Evolutionary conservation across 1,139 yeast genomes (phyloP).

Genomic region (Dujonia santamariae): DNA sequence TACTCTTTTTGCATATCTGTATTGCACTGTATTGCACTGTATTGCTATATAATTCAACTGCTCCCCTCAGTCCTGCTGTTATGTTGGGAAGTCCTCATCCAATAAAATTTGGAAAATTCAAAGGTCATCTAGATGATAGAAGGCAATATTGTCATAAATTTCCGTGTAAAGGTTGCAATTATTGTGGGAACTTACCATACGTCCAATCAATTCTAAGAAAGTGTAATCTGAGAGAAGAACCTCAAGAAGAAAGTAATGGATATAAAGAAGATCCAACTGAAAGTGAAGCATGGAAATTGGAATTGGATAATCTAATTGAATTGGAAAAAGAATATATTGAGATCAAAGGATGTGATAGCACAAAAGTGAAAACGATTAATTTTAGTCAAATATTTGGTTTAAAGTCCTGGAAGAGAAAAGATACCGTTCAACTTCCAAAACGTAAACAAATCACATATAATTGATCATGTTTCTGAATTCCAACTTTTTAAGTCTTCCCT

Average conservation of each 20-base stretch:
- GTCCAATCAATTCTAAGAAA: constrained; percentile 21
- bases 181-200: constrained; percentile 23
- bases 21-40: too few relatives aligned
- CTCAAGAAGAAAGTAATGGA: neutral
- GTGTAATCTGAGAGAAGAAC: too few relatives aligned
- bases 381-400: neutral
- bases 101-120: constrained; percentile 14
- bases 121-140: constrained; percentile 18
- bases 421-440: too few relatives aligned
- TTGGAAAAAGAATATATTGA: too few relatives aligned
- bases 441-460: too few relatives aligned
- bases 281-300: too few relatives aligned
- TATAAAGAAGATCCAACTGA: neutral
- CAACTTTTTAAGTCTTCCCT: constrained; percentile 48
- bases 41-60: neutral
- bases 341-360: too few relatives aligned
- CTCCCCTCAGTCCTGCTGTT: neutral
- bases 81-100: neutral
- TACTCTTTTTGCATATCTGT: too few relatives aligned
- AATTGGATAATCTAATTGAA: too few relatives aligned
- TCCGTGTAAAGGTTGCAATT: constrained; percentile 14
- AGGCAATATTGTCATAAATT: constrained; percentile 13
- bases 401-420: neutral
- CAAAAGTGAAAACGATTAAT: neutral
- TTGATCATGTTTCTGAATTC: constrained; percentile 19